Evolutionary conservation across 1,284 basidiomycete species (phyloP).

Genomic region (Sporisorium iseilematis-ciliati): DNA sequence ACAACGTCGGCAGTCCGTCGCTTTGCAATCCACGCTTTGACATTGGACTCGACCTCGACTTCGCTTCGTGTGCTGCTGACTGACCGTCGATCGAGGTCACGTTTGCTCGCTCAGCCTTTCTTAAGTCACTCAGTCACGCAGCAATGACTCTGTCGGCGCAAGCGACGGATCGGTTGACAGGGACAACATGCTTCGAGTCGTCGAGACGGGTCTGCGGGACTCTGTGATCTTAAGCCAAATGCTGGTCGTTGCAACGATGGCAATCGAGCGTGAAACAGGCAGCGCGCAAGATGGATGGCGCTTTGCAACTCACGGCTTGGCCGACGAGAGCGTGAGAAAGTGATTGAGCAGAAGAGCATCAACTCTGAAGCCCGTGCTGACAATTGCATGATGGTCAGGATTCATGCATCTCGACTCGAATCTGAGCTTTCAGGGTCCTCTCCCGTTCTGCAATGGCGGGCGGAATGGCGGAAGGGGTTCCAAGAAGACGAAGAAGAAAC

Average conservation of each 20-base stretch:
- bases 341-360: neutral
- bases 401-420: constrained; percentile 1
- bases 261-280: constrained; percentile 4
- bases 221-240: neutral
- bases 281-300: neutral
- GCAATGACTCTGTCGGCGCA: neutral
- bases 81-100: no score
- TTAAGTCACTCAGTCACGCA: neutral
- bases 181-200: neutral
- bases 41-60: neutral
- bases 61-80: neutral
- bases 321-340: constrained; percentile 14
- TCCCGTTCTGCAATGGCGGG: neutral
- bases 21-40: constrained; percentile 12
- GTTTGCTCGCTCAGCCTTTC: no score
- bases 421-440: constrained; percentile 7
- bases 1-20: neutral
- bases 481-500: neutral
- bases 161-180: neutral
- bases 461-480: neutral
- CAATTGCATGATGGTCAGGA: constrained; percentile 2
- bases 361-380: constrained; percentile 17
- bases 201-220: neutral
- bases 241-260: no score
- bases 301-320: constrained; percentile 9